Percentiles rank a stretch among this genome's conserved stretches.
Conservation (phyloP, 139 green algal species). For the Raphidocelis subcapitata region DNA sequence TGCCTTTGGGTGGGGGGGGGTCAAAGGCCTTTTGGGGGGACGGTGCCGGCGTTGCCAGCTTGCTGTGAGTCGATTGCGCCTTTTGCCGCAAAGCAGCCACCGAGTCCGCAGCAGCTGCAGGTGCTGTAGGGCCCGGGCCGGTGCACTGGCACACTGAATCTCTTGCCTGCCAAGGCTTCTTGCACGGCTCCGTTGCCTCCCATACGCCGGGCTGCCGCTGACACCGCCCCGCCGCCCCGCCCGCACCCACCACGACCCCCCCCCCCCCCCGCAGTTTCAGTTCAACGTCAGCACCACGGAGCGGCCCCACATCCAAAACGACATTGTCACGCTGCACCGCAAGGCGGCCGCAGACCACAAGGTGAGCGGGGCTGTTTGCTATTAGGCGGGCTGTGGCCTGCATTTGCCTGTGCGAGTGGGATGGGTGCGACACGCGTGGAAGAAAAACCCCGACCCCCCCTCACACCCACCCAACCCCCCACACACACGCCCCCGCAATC, state of each 20-base stretch:
- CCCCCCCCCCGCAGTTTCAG: slow-evolving; percentile 41
- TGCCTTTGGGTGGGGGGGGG: background rate
- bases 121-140: background rate
- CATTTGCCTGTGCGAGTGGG: no score
- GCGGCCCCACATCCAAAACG: slow-evolving; percentile 64
- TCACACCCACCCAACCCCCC: no score
- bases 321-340: slow-evolving; percentile 57
- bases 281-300: slow-evolving; percentile 50
- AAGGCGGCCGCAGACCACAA: slow-evolving; percentile 34
- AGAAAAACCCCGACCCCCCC: no score
- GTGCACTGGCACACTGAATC: background rate
- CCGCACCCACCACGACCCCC: background rate
- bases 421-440: no score
- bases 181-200: background rate
- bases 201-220: background rate
- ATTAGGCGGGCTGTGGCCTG: no score
- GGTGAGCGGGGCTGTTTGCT: slow-evolving; percentile 59
- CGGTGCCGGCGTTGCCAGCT: background rate
- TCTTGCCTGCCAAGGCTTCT: background rate
- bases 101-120: slow-evolving; percentile 13
- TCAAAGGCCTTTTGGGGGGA: no score
- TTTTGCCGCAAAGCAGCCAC: no score
- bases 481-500: no score
- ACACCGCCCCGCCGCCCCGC: no score
- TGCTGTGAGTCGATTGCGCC: no score